A percentile compares a stretch with the other conserved stretches of the same genome.
Conservation (phyloP, 2,329 filamentous ascomycete species). For the Cercospora zeina region DNA sequence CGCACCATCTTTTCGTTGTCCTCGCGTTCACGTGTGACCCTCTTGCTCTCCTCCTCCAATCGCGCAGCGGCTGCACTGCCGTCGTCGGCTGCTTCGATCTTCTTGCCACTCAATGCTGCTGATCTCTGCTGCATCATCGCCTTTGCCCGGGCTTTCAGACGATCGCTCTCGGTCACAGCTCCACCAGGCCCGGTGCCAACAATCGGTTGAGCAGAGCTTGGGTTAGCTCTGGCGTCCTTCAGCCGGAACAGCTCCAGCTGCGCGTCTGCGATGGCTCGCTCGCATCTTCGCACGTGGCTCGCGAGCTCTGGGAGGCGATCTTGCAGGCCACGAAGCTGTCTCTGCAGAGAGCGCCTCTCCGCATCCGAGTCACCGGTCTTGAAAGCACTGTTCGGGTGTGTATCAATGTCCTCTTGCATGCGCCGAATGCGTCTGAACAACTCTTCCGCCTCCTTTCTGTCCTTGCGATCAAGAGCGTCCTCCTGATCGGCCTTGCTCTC, state of each 20-base stretch:
- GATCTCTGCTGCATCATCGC: conserved; percentile 99
- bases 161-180: conserved; percentile 85
- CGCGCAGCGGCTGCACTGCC: conserved; percentile 78
- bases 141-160: conserved; percentile 90
- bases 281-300: conserved; percentile 84
- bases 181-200: conserved; percentile 93
- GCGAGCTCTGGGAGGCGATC: conserved; percentile 90
- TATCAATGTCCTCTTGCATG: conserved; percentile 91
- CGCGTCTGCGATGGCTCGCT: conserved; percentile 89
- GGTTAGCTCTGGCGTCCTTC: conserved; percentile 88
- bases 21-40: conserved; percentile 80
- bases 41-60: conserved; percentile 82
- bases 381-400: conserved; percentile 75
- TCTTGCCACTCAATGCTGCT: conserved; percentile 82
- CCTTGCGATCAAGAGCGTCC: conserved; percentile 83
- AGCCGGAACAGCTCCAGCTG: conserved; percentile 89
- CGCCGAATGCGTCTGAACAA: conserved; percentile 88
- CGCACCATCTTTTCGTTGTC: conserved; percentile 95
- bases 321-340: conserved; percentile 82
- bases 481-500: conserved; percentile 89
- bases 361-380: conserved; percentile 78
- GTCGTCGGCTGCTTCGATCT: conserved; percentile 65
- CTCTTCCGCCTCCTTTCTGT: conserved; percentile 89
- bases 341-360: conserved; percentile 79
- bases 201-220: conserved; percentile 74